Evolutionary conservation across 306 rosid genomes (phyloP).

Genomic region (Coriaria nepalensis): DNA sequence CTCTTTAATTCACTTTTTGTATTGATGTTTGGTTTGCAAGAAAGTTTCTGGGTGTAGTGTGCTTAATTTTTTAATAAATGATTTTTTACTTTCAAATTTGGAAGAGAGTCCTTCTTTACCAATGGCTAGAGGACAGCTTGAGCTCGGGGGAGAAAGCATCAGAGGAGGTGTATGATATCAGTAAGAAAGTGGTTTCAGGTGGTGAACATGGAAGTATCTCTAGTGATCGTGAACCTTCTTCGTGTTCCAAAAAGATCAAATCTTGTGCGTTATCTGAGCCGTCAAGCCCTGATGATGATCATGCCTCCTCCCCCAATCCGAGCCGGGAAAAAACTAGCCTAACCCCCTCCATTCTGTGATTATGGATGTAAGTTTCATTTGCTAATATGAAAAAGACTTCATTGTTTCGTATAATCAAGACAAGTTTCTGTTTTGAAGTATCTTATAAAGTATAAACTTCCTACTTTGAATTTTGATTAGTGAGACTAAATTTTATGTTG

Average conservation of each 20-base stretch:
- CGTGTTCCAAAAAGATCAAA: conserved; percentile 33
- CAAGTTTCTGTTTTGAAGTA: too few relatives aligned
- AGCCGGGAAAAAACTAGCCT: conserved; percentile 17
- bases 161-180: conserved; percentile 43
- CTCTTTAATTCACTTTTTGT: background rate
- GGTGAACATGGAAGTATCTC: conserved; percentile 22
- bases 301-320: conserved; percentile 13
- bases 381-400: conserved; percentile 3
- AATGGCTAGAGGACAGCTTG: conserved; percentile 83
- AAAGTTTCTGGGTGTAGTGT: background rate
- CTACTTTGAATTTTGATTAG: too few relatives aligned
- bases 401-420: background rate
- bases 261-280: background rate
- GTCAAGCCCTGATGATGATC: conserved; percentile 1
- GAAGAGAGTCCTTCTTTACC: conserved; percentile 53
- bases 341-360: conserved; percentile 21
- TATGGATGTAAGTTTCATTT: conserved; percentile 28
- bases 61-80: background rate
- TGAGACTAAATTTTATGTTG: conserved; percentile 8
- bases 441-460: too few relatives aligned
- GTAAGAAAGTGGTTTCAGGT: conserved; percentile 21
- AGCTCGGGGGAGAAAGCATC: conserved; percentile 54
- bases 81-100: background rate
- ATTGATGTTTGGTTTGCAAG: background rate
- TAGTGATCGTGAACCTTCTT: conserved; percentile 22